Conservation (phyloP, 768 basidiomycete species). For the Wakefieldia striispora region DNA sequence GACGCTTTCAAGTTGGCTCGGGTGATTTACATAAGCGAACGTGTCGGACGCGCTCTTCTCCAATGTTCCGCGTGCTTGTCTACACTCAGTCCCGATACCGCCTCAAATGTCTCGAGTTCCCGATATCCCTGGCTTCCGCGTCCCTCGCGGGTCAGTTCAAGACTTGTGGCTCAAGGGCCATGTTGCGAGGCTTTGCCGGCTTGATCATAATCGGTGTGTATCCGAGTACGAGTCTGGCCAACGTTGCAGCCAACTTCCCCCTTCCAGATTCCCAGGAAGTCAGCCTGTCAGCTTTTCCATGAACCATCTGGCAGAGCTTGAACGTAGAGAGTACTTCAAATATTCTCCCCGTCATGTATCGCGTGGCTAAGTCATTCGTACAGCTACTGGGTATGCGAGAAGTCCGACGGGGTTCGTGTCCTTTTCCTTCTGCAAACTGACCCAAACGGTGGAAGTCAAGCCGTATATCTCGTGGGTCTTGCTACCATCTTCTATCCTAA, state of each 20-base stretch:
- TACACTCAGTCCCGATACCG: not conserved
- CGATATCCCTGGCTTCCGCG: constrained; percentile 63
- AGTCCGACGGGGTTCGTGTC: constrained; percentile 93
- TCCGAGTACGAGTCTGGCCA: not conserved
- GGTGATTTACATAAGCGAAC: constrained; percentile 21
- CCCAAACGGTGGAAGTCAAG: constrained; percentile 48
- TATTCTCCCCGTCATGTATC: not conserved
- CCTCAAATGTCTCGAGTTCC: constrained; percentile 54
- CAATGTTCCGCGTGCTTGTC: not conserved
- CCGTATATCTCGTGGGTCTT: constrained; percentile 70
- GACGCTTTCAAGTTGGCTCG: no score
- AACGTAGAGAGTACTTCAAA: constrained; percentile 68
- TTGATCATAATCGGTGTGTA: constrained; percentile 63
- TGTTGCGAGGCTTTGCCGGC: constrained; percentile 63
- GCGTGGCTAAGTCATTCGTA: constrained; percentile 13
- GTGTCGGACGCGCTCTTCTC: not conserved
- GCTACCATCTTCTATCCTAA: not conserved
- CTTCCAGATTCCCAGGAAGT: constrained; percentile 83
- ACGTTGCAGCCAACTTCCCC: constrained; percentile 4
- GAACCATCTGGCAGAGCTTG: constrained; percentile 70
- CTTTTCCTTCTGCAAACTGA: constrained; percentile 76
- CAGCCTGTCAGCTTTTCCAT: constrained; percentile 90
- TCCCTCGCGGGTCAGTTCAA: constrained; percentile 56
- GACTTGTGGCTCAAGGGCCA: constrained; percentile 62
- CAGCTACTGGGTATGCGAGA: constrained; percentile 99